phyloP scores from a whole-genome alignment of 73 alveolate species.

The Urostyla sp. region DNA sequence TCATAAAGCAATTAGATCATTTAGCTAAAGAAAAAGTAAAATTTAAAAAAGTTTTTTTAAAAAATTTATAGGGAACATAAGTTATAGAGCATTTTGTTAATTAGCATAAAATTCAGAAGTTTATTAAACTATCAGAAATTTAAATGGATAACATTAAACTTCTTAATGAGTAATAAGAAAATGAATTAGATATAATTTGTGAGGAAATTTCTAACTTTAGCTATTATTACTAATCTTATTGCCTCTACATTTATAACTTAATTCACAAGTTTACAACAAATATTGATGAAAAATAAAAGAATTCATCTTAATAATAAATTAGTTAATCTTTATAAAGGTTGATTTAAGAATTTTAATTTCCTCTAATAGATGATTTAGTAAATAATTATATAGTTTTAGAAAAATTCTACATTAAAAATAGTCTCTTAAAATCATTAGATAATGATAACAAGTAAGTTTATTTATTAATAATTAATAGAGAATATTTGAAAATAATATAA shows the following conservation, averaged over 20 bases:
- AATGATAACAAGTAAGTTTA: no score
- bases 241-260: not conserved
- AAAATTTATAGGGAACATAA: no score
- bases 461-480: no score
- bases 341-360: conserved; percentile 16
- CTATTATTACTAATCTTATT: conserved; percentile 27
- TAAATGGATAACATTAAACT: not conserved
- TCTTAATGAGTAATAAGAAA: conserved; percentile 25
- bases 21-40: conserved; percentile 41
- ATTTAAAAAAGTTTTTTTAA: no score
- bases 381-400: conserved; percentile 26
- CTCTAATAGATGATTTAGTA: conserved; percentile 36
- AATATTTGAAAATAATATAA: conserved; percentile 17
- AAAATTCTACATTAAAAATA: conserved; percentile 28
- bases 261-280: conserved; percentile 5
- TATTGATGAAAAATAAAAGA: not conserved
- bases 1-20: conserved; percentile 28
- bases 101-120: conserved; percentile 31
- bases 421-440: conserved; percentile 22
- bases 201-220: conserved; percentile 33
- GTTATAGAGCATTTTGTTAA: conserved; percentile 37
- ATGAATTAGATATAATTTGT: conserved; percentile 18
- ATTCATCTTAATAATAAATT: not conserved
- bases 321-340: not conserved
- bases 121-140: conserved; percentile 13